Conservation (phyloP, 2,329 filamentous ascomycete genomes). For the Lasiodiplodia sp. region DNA sequence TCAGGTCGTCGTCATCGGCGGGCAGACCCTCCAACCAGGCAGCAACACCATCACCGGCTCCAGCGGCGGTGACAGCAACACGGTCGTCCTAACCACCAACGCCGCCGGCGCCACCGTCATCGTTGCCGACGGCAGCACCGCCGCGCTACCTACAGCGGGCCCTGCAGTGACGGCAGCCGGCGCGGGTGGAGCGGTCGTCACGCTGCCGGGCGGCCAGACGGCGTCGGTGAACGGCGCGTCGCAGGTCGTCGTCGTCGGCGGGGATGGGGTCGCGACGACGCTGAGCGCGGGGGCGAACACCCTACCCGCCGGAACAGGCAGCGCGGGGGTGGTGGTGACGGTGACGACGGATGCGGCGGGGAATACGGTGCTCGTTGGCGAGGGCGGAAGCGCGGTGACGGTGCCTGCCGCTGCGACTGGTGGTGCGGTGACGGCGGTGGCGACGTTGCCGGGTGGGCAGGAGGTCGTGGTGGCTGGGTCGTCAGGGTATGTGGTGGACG, state of each 20-base stretch:
- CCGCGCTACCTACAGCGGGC: background rate
- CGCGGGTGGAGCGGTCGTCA: background rate
- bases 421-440: background rate
- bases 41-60: background rate
- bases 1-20: background rate
- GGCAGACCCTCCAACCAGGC: background rate
- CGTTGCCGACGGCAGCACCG: background rate
- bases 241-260: background rate
- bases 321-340: background rate
- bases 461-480: too few species aligned
- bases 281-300: background rate
- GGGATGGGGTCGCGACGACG: background rate
- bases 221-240: background rate
- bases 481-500: background rate
- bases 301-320: too few species aligned
- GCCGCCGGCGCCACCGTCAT: background rate
- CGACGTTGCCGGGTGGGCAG: background rate
- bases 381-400: background rate
- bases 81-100: background rate
- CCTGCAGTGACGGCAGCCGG: background rate
- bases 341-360: background rate
- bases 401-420: background rate
- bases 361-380: background rate
- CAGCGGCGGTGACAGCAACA: too few species aligned
- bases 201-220: conserved; percentile 6